Base-by-base conservation (phyloP, 2,329 filamentous ascomycete genomes). In the Penicillium oxalicum region DNA sequence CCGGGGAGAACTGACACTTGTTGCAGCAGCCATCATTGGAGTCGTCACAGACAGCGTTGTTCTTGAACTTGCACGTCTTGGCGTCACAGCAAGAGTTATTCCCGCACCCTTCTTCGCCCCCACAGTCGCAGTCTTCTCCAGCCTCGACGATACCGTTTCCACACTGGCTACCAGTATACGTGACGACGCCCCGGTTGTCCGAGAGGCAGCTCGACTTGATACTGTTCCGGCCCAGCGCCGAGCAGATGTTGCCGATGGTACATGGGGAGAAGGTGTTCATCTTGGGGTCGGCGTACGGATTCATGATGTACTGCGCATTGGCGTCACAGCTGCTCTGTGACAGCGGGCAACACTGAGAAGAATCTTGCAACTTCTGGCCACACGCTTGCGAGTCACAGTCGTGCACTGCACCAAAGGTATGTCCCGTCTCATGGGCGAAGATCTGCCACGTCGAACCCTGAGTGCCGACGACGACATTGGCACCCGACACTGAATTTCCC, bases 71-170 rank as follows among this genome's bases (percentile, higher is more conserved):
- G 80, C 93, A 98, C 0, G 93, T 97, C 3, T 71, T 79, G 1
- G 90, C 71, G 60, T 98, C 78, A 71, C 93, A 98, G 75, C 93
- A 98, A 11, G 68, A 63, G 70, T 97, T 93, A 61, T 77, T 70
- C 25, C 76, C 81, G 66, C 93, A 98, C 35, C 80, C 81, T 11
- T 74, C 70, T 11, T 75, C 72, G 47, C 91, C 91, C 53, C 93
- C 93, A 62, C 93, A 98, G 70, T 98, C 93, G 70, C 93, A 98
- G 45, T 98, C 87, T 70, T 98, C 93, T 54, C 89, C 93, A 13
- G 80, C 75, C 71, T 97, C 93, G 44, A 98, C 93, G 56, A 98
- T 97, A 46, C 93, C 93, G 69, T 98, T 98, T 49, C 93, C 93
- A 69, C 93, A 98, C 64, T 91, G 84, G 59, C 85, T 86, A 47